These are phyloP conservation scores for Neofusicoccum sp. DNA, from an alignment of 2,329 filamentous ascomycete species.

Conservation along the genomic window DNA sequence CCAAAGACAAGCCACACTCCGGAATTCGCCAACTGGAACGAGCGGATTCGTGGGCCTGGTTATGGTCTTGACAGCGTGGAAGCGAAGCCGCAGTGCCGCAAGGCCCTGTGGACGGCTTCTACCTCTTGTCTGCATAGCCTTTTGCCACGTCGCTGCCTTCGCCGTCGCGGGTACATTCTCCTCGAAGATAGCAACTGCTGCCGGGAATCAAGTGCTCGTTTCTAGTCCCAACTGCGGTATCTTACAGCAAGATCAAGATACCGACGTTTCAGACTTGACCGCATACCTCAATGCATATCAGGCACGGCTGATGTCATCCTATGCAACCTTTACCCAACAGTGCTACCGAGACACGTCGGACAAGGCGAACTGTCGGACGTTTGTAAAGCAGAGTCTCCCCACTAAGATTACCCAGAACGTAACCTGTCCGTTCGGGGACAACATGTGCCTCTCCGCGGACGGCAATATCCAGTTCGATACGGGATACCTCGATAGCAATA, in stretches of 20 bases:
- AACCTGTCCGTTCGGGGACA: slow-evolving; percentile 23
- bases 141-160: slow-evolving; percentile 1
- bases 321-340: neutral
- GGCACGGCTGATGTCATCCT: neutral
- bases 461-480: slow-evolving; percentile 28
- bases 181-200: slow-evolving; percentile 8
- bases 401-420: slow-evolving; percentile 19
- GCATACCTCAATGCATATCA: neutral
- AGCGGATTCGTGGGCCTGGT: neutral
- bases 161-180: slow-evolving; percentile 20
- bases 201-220: slow-evolving; percentile 19
- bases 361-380: slow-evolving; percentile 13
- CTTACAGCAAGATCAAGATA: neutral
- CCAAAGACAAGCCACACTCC: slow-evolving; percentile 23
- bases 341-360: neutral
- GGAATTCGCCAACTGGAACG: slow-evolving; percentile 18
- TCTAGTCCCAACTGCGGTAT: slow-evolving; percentile 3
- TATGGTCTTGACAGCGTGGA: neutral
- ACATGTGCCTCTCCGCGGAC: slow-evolving; percentile 21
- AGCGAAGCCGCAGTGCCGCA: neutral
- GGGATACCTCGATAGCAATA: slow-evolving; percentile 26
- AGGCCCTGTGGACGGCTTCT: neutral
- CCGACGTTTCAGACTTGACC: neutral
- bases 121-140: neutral
- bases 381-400: slow-evolving; percentile 13